Evolutionary conservation across 768 basidiomycete species (phyloP).

Genomic region (Suillus alpinus): DNA sequence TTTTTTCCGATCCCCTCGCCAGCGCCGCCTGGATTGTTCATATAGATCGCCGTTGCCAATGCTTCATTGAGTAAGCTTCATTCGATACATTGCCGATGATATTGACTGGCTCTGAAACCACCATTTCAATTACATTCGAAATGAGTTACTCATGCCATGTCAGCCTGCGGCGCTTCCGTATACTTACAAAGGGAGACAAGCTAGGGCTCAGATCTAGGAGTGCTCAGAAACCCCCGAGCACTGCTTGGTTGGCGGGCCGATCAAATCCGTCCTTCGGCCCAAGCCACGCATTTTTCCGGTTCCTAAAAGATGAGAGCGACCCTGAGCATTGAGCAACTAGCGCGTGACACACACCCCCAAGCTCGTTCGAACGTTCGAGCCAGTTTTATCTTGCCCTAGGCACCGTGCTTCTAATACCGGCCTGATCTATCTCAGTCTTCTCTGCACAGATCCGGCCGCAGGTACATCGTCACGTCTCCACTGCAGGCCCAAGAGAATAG

Average conservation of each 20-base stretch:
- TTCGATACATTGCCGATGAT: not conserved
- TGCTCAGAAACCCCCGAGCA: not conserved
- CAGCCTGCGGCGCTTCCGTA: not conserved
- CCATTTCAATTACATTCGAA: not conserved
- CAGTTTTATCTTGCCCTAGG: too few species aligned
- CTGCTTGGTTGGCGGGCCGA: not conserved
- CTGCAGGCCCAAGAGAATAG: not conserved
- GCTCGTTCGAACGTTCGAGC: too few species aligned
- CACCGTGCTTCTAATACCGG: not conserved
- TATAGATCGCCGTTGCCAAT: too few species aligned
- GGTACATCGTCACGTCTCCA: not conserved
- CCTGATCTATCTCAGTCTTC: not conserved
- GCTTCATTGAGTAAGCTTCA: not conserved
- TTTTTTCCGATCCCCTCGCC: not conserved
- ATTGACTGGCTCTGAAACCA: not conserved
- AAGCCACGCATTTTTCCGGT: not conserved
- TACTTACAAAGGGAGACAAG: not conserved
- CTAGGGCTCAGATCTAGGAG: not conserved
- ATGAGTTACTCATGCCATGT: not conserved
- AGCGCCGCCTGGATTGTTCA: not conserved
- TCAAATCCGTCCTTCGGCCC: too few species aligned
- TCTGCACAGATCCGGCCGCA: not conserved
- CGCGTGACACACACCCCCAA: not conserved
- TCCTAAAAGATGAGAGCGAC: not conserved
- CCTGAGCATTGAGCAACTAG: not conserved